Evolutionary conservation across 169 alveolate species (phyloP), one percentile per base, ranked within the genome.

Genomic region (Eimeria sp.): DNA sequence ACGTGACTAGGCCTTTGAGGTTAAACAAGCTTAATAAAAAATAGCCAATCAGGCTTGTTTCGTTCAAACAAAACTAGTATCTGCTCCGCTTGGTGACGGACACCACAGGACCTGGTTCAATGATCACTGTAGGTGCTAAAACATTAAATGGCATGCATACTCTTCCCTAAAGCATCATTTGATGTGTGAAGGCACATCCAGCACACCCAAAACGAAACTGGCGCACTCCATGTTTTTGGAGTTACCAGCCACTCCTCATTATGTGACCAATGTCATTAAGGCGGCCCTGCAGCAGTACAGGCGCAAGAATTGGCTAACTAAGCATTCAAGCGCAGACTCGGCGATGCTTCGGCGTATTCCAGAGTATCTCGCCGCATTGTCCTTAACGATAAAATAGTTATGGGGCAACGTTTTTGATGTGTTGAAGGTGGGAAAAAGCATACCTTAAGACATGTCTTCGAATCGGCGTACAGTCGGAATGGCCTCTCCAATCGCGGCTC

Each of bases 401-500:
- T 9, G 27, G 10, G 78, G 25, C 46, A 20, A 13, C 4, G 78
- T 9, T n/a, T n/a, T 33, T 3, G 43, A 49, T 9, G 25, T 25
- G 78, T 49, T 68, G 23, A 71, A 89, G 14, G 33, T 40, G n/a
- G 66, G 16, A 46, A 30, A 18, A 23, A 30, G 4, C 71, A 4
- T 78, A 95, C 97, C 95, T 95, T 95, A n/a, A 89, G 77, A 76
- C 97, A 95, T 14, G 87, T 72, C 91, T 95, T 95, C 58, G 97
- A 89, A 43, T 95, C 96, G 23, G 97, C 97, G 52, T 88, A 90
- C 10, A 95, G 90, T 13, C 97, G 94, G 64, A 89, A 95, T 30
- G 96, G 95, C 85, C 90, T 72, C 62, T 95, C 97, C 62, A 95
- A 52, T 2, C 97, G 95, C 6, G 97, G 97, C 83, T 95, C 97